phyloP scores from a whole-genome alignment of 176 grass and related monocot genomes.

The Zea luxurians region DNA sequence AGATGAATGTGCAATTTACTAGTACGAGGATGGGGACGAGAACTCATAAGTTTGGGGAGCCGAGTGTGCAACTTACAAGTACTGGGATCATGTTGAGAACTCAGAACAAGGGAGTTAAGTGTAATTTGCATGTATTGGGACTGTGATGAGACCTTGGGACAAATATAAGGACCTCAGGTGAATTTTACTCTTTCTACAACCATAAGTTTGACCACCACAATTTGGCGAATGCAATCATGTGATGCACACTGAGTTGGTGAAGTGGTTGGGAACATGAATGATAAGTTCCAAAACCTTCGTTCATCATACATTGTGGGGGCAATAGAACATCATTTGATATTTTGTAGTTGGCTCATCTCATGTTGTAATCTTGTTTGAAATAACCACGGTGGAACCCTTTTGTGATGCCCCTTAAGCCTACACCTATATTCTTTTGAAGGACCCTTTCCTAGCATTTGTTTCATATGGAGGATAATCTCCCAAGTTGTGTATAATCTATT shows the following conservation, averaged over 20 bases:
- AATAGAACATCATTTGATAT: neutral
- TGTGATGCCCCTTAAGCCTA: neutral
- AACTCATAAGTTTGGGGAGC: no score
- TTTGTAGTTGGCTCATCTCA: neutral
- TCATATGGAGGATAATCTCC: neutral
- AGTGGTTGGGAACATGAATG: neutral
- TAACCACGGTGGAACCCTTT: neutral
- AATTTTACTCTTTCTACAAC: neutral
- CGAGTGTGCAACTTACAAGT: no score
- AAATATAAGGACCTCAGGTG: no score
- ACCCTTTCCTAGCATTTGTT: neutral
- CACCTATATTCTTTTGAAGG: neutral
- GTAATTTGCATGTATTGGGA: no score
- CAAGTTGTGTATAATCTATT: neutral
- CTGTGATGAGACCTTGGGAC: no score
- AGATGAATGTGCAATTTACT: no score
- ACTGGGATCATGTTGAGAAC: no score
- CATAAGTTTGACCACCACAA: neutral
- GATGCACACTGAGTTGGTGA: neutral
- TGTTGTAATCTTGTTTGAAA: neutral
- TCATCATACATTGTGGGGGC: neutral
- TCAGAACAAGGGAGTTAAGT: no score
- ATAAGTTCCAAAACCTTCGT: neutral
- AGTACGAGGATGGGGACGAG: no score
- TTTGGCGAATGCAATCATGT: neutral